Base-by-base conservation (phyloP, 768 basidiomycete genomes). In the Leucosporidium yakuticum region DNA sequence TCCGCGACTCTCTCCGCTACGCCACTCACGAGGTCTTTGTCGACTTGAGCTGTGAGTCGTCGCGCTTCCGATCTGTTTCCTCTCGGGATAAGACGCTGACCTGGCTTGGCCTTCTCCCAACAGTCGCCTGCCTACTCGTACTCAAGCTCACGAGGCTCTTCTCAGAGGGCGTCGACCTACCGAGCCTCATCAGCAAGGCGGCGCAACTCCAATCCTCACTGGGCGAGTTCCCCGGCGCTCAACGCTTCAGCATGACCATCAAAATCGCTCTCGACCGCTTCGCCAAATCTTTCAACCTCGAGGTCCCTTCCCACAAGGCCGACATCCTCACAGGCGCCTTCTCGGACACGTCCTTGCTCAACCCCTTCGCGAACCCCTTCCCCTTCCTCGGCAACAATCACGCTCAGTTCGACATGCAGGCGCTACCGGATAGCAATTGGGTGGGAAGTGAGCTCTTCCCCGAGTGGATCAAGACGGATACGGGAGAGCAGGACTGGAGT, bases 81-180 rank as follows among this genome's bases (percentile, higher is more conserved):
- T 39, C 34, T 23, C 6, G 56, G n/a, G n/a, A n/a, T n/a, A n/a
- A 32, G 21, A 4, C 19, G 21, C 58, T 23, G 34, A 39, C 34
- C 25, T 39, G 57, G 39, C 57, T 20, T 23, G 4, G 17, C 21
- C 32, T 36, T 9, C 7, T 39, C 6, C 23, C 39, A 9, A 44
- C 6, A 44, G 39, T 44, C 39, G 39, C 39, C 39, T 23, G 89
- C 14, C 83, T 95, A 27, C 95, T 93, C 81, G 81, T 94, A 31
- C 83, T 95, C 66, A 95, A 95, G 80, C 92, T 95, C 88, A 92
- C 92, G 65, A 90, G 88, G 75, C 84, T 96, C 39, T 96, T 94
- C 82, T 91, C 91, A 0, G 80, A 60, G 5, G 55, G 55, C 44
- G 59, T 39, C 59, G 59, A 39, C 44, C 57, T 58, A 8, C 85